phyloP scores from a whole-genome alignment of 768 basidiomycete species.

The Phallus indusiatus region DNA sequence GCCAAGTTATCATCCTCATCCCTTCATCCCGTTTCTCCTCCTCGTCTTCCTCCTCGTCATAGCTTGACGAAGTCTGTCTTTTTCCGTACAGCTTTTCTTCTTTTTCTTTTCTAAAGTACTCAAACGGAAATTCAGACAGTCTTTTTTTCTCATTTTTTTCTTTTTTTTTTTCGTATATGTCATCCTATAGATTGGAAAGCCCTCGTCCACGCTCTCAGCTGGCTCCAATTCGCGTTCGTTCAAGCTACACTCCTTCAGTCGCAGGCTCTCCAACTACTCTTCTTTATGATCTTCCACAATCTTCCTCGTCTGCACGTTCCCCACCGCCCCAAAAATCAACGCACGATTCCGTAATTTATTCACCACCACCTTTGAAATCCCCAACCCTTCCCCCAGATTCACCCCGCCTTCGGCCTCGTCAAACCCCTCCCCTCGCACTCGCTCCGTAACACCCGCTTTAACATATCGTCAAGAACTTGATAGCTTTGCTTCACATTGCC shows the following conservation, averaged over 20 bases:
- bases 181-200: conserved; percentile 56
- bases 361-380: conserved; percentile 27
- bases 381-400: conserved; percentile 41
- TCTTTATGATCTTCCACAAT: conserved; percentile 62
- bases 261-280: conserved; percentile 48
- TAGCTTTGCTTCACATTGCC: conserved; percentile 66
- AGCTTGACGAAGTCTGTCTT: neutral
- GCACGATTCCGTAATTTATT: conserved; percentile 28
- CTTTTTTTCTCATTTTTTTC: neutral
- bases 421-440: conserved; percentile 50
- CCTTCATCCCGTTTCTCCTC: neutral
- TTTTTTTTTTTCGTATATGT: conserved; percentile 29
- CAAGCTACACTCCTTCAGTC: conserved; percentile 33
- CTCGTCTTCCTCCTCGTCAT: neutral
- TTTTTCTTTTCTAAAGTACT: no score
- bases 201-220: conserved; percentile 57
- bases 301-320: conserved; percentile 35
- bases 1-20: neutral
- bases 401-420: conserved; percentile 39
- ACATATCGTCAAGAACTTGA: conserved; percentile 63
- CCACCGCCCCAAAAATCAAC: conserved; percentile 49
- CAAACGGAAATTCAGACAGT: neutral
- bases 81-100: no score
- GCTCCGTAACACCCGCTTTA: conserved; percentile 62
- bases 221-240: conserved; percentile 42